Conservation (phyloP, 83 land plant species). For the Isoetes engelmannii region DNA sequence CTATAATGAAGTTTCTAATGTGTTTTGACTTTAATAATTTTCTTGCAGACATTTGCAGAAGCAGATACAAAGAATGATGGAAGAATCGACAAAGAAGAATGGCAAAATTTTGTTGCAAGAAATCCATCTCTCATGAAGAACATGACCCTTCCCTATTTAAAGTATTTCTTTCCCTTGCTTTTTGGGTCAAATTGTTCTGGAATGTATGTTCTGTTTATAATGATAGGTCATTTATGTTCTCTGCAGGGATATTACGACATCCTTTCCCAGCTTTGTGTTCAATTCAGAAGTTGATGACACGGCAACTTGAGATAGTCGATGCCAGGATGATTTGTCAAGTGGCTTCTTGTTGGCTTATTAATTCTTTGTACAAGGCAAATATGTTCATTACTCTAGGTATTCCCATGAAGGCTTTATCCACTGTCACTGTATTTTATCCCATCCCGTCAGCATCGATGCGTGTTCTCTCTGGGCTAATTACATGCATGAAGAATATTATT, state of each 20-base stretch:
- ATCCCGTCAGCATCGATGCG: too few species aligned
- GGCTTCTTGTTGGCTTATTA: too few species aligned
- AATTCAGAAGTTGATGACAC: constrained; percentile 50
- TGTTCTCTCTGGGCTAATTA: too few species aligned
- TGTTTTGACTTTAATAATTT: neutral
- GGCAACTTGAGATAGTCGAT: constrained; percentile 25
- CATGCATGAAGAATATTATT: too few species aligned
- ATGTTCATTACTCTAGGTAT: too few species aligned
- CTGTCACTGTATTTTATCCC: too few species aligned
- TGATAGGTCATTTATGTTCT: neutral
- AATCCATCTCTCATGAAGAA: constrained; percentile 59
- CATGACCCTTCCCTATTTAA: constrained; percentile 65
- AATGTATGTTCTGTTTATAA: constrained; percentile 1
- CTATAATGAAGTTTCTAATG: neutral
- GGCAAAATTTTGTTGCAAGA: constrained; percentile 46
- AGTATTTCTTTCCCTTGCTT: constrained; percentile 24
- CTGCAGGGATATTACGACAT: constrained; percentile 50
- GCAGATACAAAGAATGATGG: constrained; percentile 59
- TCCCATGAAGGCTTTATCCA: too few species aligned
- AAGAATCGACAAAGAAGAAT: constrained; percentile 54
- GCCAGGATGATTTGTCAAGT: neutral
- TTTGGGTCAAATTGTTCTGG: neutral
- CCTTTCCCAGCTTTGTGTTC: constrained; percentile 55
- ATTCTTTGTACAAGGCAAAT: too few species aligned
- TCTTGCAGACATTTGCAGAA: constrained; percentile 66